phyloP scores from a whole-genome alignment of 129 eudicot species.

The Oenanthe sinensis region DNA sequence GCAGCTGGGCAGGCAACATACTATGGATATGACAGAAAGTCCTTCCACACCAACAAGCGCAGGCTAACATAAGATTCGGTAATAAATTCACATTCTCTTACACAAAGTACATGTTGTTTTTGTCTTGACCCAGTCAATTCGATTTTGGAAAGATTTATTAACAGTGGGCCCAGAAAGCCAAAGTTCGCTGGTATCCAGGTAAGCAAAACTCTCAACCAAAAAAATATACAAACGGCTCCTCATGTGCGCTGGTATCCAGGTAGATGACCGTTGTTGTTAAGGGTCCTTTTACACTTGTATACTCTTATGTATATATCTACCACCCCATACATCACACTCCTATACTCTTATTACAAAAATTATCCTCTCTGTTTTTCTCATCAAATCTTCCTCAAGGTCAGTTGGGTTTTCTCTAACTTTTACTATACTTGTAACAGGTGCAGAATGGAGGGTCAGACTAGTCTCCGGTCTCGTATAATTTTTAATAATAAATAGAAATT shows the following conservation, averaged over 20 bases:
- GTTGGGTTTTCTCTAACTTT: background rate
- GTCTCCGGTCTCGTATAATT: too few relatives aligned
- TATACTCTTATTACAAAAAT: background rate
- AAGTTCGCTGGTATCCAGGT: constrained; percentile 28
- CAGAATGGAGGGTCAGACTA: too few relatives aligned
- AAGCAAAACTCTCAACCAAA: too few relatives aligned
- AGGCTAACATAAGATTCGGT: background rate
- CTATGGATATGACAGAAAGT: too few relatives aligned
- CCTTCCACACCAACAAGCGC: too few relatives aligned
- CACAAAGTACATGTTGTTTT: background rate
- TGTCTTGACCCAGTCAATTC: background rate
- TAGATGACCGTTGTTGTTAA: constrained; percentile 47
- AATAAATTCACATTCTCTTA: background rate
- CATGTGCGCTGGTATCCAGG: constrained; percentile 30
- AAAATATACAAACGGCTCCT: constrained; percentile 34
- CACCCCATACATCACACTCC: constrained; percentile 19
- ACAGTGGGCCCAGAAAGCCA: constrained; percentile 16
- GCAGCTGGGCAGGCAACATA: too few relatives aligned
- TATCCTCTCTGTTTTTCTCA: background rate
- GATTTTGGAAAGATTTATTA: background rate
- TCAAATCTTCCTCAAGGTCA: background rate
- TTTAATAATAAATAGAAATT: too few relatives aligned
- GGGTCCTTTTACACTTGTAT: background rate
- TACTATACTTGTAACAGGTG: background rate
- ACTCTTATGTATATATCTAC: background rate